Evolutionary conservation across 2,329 filamentous ascomycete species (phyloP).

Genomic region (Colletotrichum tropicale): DNA sequence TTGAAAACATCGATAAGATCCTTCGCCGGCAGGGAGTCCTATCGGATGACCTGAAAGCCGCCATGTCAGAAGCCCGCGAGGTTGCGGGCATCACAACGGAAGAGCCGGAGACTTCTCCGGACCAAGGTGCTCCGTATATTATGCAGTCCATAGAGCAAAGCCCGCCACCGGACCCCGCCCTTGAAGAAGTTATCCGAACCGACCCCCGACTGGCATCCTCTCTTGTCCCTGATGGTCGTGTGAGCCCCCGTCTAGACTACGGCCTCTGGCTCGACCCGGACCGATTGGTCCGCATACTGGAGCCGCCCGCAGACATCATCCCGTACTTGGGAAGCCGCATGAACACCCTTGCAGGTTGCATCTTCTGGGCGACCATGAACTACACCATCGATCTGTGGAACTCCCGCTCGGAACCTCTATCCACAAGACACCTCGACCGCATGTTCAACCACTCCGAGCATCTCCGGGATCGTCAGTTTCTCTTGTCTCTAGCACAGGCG

Average conservation of each 20-base stretch:
- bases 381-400: conserved; percentile 18
- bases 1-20: neutral
- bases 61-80: neutral
- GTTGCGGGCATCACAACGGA: neutral
- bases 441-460: neutral
- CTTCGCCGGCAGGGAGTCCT: neutral
- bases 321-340: conserved; percentile 6
- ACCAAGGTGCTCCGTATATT: accelerated
- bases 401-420: neutral
- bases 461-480: neutral
- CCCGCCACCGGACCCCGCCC: neutral
- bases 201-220: neutral
- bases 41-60: neutral
- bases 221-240: neutral
- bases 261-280: conserved; percentile 18
- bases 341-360: conserved; percentile 9
- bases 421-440: neutral
- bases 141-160: neutral
- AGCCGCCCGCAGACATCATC: neutral
- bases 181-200: neutral
- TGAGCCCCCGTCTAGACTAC: conserved; percentile 17
- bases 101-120: neutral
- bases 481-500: conserved; percentile 2
- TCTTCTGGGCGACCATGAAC: conserved; percentile 21
- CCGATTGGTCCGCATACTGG: conserved; percentile 1